Evolutionary conservation across 2,329 filamentous ascomycete genomes (phyloP).

Genomic region (Pyrenochaeta sp.): DNA sequence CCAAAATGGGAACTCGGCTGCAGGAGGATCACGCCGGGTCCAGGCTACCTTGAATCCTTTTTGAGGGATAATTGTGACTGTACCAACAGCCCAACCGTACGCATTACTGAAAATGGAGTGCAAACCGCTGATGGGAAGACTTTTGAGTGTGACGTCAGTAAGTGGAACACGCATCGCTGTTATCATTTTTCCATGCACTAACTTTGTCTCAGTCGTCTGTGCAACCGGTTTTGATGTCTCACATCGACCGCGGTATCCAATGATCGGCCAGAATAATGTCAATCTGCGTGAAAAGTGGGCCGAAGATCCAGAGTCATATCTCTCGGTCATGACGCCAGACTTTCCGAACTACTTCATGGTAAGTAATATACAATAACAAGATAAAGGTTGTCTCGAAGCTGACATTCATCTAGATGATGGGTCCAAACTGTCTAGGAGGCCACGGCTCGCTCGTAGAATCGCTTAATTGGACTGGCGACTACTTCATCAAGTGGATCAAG

Average conservation of each 20-base stretch:
- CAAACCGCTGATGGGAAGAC: conserved; percentile 52
- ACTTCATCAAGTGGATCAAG: conserved; percentile 33
- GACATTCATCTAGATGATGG: conserved; percentile 28
- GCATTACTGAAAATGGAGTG: conserved; percentile 55
- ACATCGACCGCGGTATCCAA: conserved; percentile 52
- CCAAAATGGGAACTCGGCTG: conserved; percentile 36
- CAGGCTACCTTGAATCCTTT: conserved; percentile 59
- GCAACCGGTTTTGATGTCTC: conserved; percentile 56
- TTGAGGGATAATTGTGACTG: conserved; percentile 58
- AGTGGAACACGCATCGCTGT: neutral
- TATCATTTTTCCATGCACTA: neutral
- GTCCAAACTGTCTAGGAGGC: conserved; percentile 27
- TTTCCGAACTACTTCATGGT: conserved; percentile 26
- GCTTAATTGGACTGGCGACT: conserved; percentile 30
- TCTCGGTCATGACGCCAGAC: conserved; percentile 42
- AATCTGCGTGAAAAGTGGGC: conserved; percentile 52
- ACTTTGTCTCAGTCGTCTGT: conserved; percentile 16
- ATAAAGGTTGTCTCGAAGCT: too few species aligned
- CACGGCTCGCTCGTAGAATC: conserved; percentile 27
- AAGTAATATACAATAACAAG: neutral
- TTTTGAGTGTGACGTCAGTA: conserved; percentile 49
- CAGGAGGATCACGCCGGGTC: conserved; percentile 55
- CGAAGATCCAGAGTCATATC: conserved; percentile 49
- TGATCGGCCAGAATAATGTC: conserved; percentile 50
- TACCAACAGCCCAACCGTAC: conserved; percentile 55